Conservation (phyloP, 1,139 yeast genomes). For the Suhomyces kunorum region DNA sequence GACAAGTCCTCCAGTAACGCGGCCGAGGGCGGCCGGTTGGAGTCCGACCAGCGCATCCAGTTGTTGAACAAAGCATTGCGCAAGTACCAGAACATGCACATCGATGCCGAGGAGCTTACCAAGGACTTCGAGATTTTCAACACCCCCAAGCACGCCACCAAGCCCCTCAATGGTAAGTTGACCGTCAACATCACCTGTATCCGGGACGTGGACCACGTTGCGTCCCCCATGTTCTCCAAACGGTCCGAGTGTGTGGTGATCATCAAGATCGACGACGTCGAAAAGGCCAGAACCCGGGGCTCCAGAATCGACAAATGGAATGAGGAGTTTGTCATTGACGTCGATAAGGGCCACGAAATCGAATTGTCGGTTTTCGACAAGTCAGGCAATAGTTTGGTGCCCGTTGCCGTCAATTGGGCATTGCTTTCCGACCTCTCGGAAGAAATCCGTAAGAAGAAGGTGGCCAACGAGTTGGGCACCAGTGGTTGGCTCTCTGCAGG, state of each 20-base stretch:
- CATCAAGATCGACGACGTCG: conserved; percentile 84
- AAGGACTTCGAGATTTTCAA: conserved; percentile 65
- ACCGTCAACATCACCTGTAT: conserved; percentile 71
- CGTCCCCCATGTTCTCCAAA: conserved; percentile 74
- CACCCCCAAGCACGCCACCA: conserved; percentile 71
- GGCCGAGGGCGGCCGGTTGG: conserved; percentile 84
- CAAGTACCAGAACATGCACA: conserved; percentile 86
- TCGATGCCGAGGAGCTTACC: conserved; percentile 59
- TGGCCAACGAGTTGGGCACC: conserved; percentile 67
- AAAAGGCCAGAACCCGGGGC: conserved; percentile 71
- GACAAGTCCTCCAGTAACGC: conserved; percentile 83
- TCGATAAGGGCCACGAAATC: conserved; percentile 89
- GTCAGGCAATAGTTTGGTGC: conserved; percentile 62
- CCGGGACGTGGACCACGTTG: conserved; percentile 89
- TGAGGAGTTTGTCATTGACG: conserved; percentile 77
- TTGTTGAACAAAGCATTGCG: conserved; percentile 80
- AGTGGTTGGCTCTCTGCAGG: conserved; percentile 91
- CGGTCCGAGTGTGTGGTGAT: conserved; percentile 79
- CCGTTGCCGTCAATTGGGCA: conserved; percentile 94
- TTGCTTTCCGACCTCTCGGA: conserved; percentile 88
- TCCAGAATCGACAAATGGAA: conserved; percentile 81
- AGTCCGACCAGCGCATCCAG: conserved; percentile 83
- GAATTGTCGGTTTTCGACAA: conserved; percentile 87
- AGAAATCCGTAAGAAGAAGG: conserved; percentile 88
- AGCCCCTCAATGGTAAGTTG: conserved; percentile 80